phyloP scores from a whole-genome alignment of 225 moss, liverwort and hornwort genomes.

The Antitrichia curtipendula region DNA sequence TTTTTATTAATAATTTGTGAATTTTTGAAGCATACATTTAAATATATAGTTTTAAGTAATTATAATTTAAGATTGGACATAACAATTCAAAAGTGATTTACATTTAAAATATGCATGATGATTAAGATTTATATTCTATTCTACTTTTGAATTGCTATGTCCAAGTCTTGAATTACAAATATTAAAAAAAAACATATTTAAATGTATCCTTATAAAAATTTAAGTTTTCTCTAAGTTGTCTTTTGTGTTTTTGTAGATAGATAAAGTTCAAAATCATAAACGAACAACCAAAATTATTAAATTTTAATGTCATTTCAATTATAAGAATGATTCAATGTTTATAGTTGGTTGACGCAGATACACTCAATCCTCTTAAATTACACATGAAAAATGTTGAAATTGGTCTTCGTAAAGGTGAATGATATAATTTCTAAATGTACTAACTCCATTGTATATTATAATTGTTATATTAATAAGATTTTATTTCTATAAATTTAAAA shows the following conservation, averaged over 20 bases:
- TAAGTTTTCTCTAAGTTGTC: accelerated
- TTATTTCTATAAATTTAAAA: neutral
- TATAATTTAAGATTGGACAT: too few relatives aligned
- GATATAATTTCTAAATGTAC: neutral
- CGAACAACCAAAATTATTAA: neutral
- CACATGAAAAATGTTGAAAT: conserved; percentile 35
- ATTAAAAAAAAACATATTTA: neutral
- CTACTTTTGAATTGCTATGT: neutral
- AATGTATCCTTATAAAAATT: neutral
- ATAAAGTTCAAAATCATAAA: neutral
- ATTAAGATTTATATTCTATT: neutral
- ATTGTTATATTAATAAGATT: too few relatives aligned
- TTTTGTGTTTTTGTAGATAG: too few relatives aligned
- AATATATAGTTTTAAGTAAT: too few relatives aligned
- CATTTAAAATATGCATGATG: neutral
- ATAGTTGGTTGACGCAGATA: conserved; percentile 15
- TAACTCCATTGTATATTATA: too few relatives aligned
- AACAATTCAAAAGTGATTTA: neutral
- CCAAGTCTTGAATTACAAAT: neutral
- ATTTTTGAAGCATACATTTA: neutral
- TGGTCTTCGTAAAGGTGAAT: conserved; percentile 8
- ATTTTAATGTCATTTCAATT: neutral
- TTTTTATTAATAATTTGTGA: neutral
- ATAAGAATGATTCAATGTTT: neutral
- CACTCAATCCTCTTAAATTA: conserved; percentile 2